Base-by-base conservation (phyloP, 176 grass and related monocot species). In the Calamus simplicifolius region DNA sequence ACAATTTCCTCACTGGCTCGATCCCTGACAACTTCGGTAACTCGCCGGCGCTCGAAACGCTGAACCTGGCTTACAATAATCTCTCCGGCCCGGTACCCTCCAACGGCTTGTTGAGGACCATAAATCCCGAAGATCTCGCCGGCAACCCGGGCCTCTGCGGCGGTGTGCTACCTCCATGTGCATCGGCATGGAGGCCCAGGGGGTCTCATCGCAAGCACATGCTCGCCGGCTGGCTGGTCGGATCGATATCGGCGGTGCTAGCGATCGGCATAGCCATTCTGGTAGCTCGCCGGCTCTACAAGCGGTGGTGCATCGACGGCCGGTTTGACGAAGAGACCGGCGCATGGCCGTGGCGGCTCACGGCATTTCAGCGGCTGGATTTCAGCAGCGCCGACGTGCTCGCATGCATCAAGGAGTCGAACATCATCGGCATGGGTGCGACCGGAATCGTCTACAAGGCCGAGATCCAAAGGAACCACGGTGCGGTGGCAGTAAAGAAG, bases 371-470 rank as follows among this genome's bases (percentile, higher is more conserved):
- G 70, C 67, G 93, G 71, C 49, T 97, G 53, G 88, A 65, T 19
- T 97, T 97, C 77, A 90, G 87, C 5, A 91, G 87, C 77, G 69
- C 72, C 54, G 93, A 91, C 71, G 87, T 97, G 67, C 73, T 97
- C 3, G 79, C 87, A 1, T 97, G 87, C 72, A 69, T 97, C 72
- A 97, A 97, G 66, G 93, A 97, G 67, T 77, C 62, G 26, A 97
- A 97, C 82, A 74, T 92, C 23, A 78, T 97, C 25, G 93, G 93
- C 30, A 97, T 97, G 93, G 93, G 93, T 49, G 93, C 84, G 43
- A 85, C 76, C 3, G 93, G 93, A 0, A 75, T 97, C 30, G 93
- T 97, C 10, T 97, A 97, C 75, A 89, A 83, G 27, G 93, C 87
- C 7, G 93, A 92, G 25, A 87, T 97, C 83, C 81, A 78, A 0